Percentiles rank a stretch among this genome's conserved stretches.
phyloP scores from a whole-genome alignment of 2,329 filamentous ascomycete genomes.

The Helicocarpus griseus region DNA sequence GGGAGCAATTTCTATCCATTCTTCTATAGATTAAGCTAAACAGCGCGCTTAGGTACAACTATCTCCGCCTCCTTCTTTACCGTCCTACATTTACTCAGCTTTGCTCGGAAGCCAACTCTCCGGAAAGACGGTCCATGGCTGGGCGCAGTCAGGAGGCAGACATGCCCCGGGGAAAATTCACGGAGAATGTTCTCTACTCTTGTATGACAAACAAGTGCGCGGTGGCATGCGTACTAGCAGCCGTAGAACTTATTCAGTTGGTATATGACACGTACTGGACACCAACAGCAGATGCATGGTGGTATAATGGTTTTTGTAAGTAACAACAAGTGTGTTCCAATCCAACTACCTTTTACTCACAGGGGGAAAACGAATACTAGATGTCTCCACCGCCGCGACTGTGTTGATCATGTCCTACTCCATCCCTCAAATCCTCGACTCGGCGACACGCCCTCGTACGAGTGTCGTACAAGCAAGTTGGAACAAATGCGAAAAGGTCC shows the following conservation, averaged over 20 bases:
- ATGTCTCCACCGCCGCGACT: slow-evolving; percentile 22
- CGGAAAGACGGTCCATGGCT: background rate
- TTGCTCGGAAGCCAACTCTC: slow-evolving; percentile 16
- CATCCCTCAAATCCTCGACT: slow-evolving; percentile 16
- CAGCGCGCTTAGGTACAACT: slow-evolving; percentile 24
- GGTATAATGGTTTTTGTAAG: slow-evolving; percentile 34
- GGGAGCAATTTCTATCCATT: background rate
- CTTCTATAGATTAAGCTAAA: background rate
- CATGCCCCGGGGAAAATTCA: background rate
- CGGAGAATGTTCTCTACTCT: slow-evolving; percentile 14
- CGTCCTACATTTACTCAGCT: slow-evolving; percentile 26
- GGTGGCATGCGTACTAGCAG: slow-evolving; percentile 21
- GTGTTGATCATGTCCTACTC: slow-evolving; percentile 23
- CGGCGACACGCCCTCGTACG: slow-evolving; percentile 12
- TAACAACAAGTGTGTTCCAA: background rate
- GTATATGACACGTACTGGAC: slow-evolving; percentile 22
- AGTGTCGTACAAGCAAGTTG: slow-evolving; percentile 21
- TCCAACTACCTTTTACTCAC: background rate
- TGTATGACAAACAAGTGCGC: slow-evolving; percentile 23
- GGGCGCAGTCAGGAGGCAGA: background rate
- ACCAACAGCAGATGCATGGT: slow-evolving; percentile 24
- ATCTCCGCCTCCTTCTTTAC: slow-evolving; percentile 26
- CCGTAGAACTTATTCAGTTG: slow-evolving; percentile 22
- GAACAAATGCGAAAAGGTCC: slow-evolving; percentile 20
- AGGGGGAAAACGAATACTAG: too few relatives aligned